Evolutionary conservation across 108 stramenopile species (phyloP), one percentile per base, ranked within the genome.

Genomic region (Skeletonema grethae): DNA sequence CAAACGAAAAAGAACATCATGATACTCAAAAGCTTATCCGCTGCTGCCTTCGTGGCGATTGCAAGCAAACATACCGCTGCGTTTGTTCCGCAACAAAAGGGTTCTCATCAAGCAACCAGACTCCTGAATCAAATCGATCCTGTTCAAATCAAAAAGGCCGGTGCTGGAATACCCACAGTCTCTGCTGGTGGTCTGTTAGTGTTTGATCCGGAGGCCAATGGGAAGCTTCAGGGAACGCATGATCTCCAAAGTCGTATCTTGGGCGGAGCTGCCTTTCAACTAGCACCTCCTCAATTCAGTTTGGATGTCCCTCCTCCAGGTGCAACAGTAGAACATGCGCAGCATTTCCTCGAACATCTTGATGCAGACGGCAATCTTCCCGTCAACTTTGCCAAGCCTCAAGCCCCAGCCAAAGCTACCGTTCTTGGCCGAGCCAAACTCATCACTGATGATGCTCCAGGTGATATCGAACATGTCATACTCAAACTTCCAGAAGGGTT

Each of bases 401-500:
- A 77, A 25, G 55, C 67, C 1, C 95, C 95, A 30, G 89, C 78
- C 35, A 67, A 59, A 22, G 90, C 92, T 20, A 92, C 88, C 1
- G 85, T 95, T 8, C 65, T 93, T 48, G 90, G 89, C 43, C 77
- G 93, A 0, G 64, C 82, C 53, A 77, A 68, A 39, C 61, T 93
- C 25, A 95, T 95, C 58, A 48, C 59, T 3, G 81, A 84, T 15
- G 88, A 88, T 70, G 92, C 95, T 11, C 92, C 92, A 12, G 95
- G 95, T 18, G 95, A 95, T 68, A 93, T 95, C 61, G 85, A 90
- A 56, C 95, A 95, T 64, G 69, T 95, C 38, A 34, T 93, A 10
- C 36, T 95, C 67, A 57, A 71, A 28, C 76, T 93, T 2, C 92
- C 90, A 8, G 80, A 84, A 13, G 89, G 88, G 18, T 84, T 93